Percentiles rank a stretch among this genome's conserved stretches.
These are phyloP conservation scores for Linaria vulgaris DNA, from an alignment of 257 asterid species.

Conservation along the genomic window DNA sequence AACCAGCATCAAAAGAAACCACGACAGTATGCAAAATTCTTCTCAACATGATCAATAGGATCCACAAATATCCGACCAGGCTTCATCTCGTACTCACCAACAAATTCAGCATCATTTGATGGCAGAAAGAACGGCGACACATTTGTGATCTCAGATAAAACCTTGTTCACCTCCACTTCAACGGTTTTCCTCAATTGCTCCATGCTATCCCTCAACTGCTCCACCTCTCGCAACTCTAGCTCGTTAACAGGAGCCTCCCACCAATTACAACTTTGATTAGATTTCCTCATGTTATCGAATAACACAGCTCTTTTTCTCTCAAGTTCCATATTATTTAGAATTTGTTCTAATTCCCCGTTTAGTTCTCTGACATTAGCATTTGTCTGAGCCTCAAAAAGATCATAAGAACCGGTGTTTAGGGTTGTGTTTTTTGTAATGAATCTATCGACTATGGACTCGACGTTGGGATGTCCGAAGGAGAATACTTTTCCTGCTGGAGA, in stretches of 20 bases:
- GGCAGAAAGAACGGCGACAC: conserved; percentile 23
- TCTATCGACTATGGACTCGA: conserved; percentile 52
- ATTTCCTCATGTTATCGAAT: conserved; percentile 49
- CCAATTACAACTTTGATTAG: conserved; percentile 47
- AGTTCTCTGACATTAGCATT: conserved; percentile 50
- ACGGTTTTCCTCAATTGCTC: conserved; percentile 54
- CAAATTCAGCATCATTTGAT: conserved; percentile 23
- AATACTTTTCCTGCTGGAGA: conserved; percentile 79
- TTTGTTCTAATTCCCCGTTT: conserved; percentile 55
- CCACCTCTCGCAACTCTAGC: conserved; percentile 50
- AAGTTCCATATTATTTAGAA: conserved; percentile 44
- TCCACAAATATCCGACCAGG: conserved; percentile 30
- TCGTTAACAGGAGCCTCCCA: conserved; percentile 58
- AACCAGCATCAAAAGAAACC: conserved; percentile 39
- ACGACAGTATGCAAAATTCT: conserved; percentile 47
- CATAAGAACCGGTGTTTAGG: conserved; percentile 29
- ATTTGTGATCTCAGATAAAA: conserved; percentile 27
- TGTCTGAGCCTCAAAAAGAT: conserved; percentile 49
- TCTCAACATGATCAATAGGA: conserved; percentile 19
- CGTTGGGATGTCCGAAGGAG: conserved; percentile 72
- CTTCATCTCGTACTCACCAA: conserved; percentile 49
- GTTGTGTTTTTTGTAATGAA: conserved; percentile 34
- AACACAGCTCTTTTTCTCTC: conserved; percentile 60
- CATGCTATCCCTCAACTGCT: conserved; percentile 59
- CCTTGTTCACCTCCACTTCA: conserved; percentile 30